phyloP scores from a whole-genome alignment of 257 asterid genomes.

The Gentiana macrophylla region DNA sequence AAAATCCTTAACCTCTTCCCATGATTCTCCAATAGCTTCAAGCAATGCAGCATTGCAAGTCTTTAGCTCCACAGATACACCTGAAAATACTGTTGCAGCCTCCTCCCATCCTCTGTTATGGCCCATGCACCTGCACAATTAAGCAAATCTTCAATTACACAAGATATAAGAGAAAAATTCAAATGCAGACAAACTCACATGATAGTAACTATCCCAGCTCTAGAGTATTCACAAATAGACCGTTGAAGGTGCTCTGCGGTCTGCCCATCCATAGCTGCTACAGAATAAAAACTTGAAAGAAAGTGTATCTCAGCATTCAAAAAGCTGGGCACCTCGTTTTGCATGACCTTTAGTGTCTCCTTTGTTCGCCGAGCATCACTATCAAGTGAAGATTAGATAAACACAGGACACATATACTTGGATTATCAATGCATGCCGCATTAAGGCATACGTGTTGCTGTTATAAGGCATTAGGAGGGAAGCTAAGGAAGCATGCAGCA shows the following conservation, averaged over 20 bases:
- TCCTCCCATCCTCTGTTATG: slow-evolving; percentile 97
- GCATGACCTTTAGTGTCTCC: slow-evolving; percentile 85
- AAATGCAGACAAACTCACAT: slow-evolving; percentile 52
- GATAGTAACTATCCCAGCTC: slow-evolving; percentile 61
- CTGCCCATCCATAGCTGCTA: slow-evolving; percentile 98
- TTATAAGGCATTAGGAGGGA: no score
- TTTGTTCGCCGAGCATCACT: slow-evolving; percentile 86
- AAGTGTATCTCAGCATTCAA: slow-evolving; percentile 72
- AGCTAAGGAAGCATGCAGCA: background rate
- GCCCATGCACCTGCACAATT: slow-evolving; percentile 88
- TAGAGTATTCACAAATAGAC: slow-evolving; percentile 54
- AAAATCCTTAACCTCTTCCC: slow-evolving; percentile 65
- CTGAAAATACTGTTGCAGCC: slow-evolving; percentile 86
- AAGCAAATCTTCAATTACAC: slow-evolving; percentile 5
- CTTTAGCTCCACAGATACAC: slow-evolving; percentile 64
- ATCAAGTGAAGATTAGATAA: slow-evolving; percentile 13
- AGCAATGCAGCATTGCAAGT: slow-evolving; percentile 93
- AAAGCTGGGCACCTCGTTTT: slow-evolving; percentile 59
- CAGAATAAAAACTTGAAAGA: slow-evolving; percentile 82
- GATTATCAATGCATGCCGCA: background rate
- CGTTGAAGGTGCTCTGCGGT: slow-evolving; percentile 78
- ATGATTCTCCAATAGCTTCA: slow-evolving; percentile 76
- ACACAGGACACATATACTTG: slow-evolving; percentile 5
- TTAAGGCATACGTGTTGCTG: no score
- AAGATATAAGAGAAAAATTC: slow-evolving; percentile 10